Percentiles rank a stretch among this genome's conserved stretches.
These are phyloP conservation scores for Penicillium decumbens DNA, from an alignment of 2,329 filamentous ascomycete genomes.

Conservation along the genomic window DNA sequence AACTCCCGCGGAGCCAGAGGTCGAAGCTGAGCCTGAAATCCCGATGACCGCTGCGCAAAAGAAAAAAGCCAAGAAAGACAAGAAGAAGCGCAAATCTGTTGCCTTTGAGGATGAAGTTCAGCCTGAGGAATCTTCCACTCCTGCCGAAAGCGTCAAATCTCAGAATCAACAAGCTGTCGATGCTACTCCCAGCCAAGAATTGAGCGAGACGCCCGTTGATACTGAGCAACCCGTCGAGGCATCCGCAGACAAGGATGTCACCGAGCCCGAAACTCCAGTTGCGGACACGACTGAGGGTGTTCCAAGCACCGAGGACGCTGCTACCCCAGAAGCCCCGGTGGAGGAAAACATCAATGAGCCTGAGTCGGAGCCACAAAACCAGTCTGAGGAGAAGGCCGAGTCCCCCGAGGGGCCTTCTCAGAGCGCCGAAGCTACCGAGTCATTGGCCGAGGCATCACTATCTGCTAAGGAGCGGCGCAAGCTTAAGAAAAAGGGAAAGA, in stretches of 20 bases:
- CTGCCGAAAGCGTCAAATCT: background rate
- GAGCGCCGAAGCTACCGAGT: slow-evolving; percentile 4
- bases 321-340: background rate
- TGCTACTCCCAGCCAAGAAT: slow-evolving; percentile 1
- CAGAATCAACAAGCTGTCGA: background rate
- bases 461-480: slow-evolving; percentile 21
- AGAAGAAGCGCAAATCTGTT: slow-evolving; percentile 23
- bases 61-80: slow-evolving; percentile 9
- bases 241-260: background rate
- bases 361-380: background rate
- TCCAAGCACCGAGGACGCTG: background rate
- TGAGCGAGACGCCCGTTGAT: slow-evolving; percentile 1
- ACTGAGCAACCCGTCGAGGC: background rate
- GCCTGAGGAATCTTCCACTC: background rate
- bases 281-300: background rate
- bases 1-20: background rate
- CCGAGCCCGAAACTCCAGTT: background rate
- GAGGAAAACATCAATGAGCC: background rate
- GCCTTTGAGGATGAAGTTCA: slow-evolving; percentile 12
- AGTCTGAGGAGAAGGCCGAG: background rate
- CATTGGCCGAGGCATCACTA: slow-evolving; percentile 6
- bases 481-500: slow-evolving; percentile 24
- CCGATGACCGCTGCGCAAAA: slow-evolving; percentile 13
- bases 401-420: slow-evolving; percentile 2
- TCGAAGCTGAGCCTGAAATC: slow-evolving; percentile 2